Conservation (phyloP, 495 filamentous ascomycete genomes). For the Acidiella bohemica region DNA sequence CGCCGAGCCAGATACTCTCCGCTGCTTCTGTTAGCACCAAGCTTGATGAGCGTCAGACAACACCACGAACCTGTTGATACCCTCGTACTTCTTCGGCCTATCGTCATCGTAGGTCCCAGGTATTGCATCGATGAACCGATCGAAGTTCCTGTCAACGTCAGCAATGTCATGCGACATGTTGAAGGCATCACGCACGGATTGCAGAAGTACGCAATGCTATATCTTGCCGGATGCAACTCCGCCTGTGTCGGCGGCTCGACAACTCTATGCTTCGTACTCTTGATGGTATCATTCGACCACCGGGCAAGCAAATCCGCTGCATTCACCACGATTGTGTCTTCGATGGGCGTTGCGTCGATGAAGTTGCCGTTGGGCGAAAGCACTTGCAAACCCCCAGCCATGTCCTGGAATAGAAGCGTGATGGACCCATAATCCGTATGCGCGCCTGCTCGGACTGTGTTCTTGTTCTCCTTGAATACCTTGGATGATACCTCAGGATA, state of each 20-base stretch:
- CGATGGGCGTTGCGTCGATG: conserved; percentile 70
- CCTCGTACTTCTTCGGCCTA: conserved; percentile 60
- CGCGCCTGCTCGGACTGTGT: conserved; percentile 68
- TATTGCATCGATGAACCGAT: conserved; percentile 66
- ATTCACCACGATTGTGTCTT: conserved; percentile 77
- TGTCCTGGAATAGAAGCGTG: conserved; percentile 83
- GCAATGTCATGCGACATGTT: neutral
- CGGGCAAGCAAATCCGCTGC: conserved; percentile 77
- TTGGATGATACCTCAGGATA: conserved; percentile 59
- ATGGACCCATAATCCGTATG: conserved; percentile 81
- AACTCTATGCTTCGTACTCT: conserved; percentile 77
- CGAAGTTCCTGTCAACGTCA: conserved; percentile 39
- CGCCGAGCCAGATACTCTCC: conserved; percentile 75
- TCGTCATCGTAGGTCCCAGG: conserved; percentile 68
- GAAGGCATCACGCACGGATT: conserved; percentile 42
- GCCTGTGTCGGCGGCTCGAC: conserved; percentile 55
- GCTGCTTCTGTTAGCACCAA: conserved; percentile 44
- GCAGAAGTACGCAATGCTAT: conserved; percentile 71
- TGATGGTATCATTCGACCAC: conserved; percentile 78
- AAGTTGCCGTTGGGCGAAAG: conserved; percentile 62
- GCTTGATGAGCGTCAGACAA: neutral
- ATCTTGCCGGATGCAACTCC: conserved; percentile 46
- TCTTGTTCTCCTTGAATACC: conserved; percentile 49
- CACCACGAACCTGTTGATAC: conserved; percentile 39
- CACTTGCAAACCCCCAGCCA: conserved; percentile 71